Evolutionary conservation across 306 rosid genomes (phyloP), one percentile per base, ranked within the genome.

Genomic region (Malus asiatica): DNA sequence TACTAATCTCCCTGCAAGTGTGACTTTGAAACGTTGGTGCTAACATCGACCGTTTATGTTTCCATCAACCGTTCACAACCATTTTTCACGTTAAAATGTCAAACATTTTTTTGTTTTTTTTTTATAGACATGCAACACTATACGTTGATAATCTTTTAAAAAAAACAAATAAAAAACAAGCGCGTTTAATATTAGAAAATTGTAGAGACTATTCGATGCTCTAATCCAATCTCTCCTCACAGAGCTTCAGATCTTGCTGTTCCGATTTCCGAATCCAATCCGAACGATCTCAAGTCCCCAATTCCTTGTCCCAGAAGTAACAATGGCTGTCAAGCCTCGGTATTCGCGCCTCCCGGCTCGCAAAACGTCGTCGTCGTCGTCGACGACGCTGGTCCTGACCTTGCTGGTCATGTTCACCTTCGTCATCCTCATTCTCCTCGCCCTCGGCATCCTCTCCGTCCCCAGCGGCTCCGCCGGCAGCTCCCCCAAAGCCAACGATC

Each of bases 371-470:
- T 83, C 85, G 0, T 68, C 88, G 1, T 74, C 87, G 6, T 82
- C 89, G 8, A 88, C 97, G 14, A 88, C 97, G 18, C 77, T 96
- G 58, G 74, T 93, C 33, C 84, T 90, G 60, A 77, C 93, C 33
- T 38, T 88, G 81, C 91, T 96, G 53, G 75, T 92, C 55, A 80
- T 83, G 78, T 89, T 89, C 91, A 89, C 92, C 77, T 88, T 92
- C 86, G 93, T 87, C 78, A 78, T 90, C 25, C 89, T 96, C 77
- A 88, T 90, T 77, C 99, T 96, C 42, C 91, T 96, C 71, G 92
- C 91, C 18, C 93, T 96, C 55, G 98, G 99, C 40, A 84, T 96
- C 69, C 91, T 96, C 84, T 96, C 99, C 9, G 80, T 92, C 64
- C 99, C 98, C 2, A 84, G 44, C 42, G 75, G 84, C 84, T 90